Percentiles rank a stretch among this genome's conserved stretches.
Evolutionary conservation across 306 rosid genomes (phyloP).

Genomic region (Canavalia ensiformis): DNA sequence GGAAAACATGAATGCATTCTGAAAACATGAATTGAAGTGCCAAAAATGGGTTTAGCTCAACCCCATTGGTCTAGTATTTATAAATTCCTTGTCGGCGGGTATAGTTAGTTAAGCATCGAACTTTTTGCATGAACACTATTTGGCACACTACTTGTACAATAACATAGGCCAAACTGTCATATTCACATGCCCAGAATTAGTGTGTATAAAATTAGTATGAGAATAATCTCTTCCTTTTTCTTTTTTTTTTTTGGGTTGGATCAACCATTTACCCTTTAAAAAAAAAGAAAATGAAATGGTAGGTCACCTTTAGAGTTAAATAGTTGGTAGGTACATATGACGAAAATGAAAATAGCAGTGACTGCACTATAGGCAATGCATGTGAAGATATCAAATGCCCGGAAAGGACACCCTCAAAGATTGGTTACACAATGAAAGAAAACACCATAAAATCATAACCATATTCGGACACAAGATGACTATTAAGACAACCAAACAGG

Average conservation of each 20-base stretch:
- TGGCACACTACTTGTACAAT: background rate
- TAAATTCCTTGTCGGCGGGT: background rate
- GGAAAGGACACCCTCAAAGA: background rate
- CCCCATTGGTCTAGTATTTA: too few species aligned
- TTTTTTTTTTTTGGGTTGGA: background rate
- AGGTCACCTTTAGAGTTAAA: conserved; percentile 9
- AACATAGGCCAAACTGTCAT: background rate
- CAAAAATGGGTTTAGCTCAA: too few species aligned
- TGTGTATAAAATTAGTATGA: background rate
- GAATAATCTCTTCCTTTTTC: background rate
- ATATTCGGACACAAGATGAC: background rate
- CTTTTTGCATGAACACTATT: background rate
- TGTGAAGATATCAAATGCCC: conserved; percentile 27
- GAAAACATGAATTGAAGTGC: too few species aligned
- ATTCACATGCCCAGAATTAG: background rate
- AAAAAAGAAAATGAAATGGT: background rate
- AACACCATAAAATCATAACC: conserved; percentile 3
- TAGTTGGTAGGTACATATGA: background rate
- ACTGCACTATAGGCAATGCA: conserved; percentile 24
- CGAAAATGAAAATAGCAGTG: conserved; percentile 20
- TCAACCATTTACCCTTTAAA: background rate
- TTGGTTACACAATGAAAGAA: background rate
- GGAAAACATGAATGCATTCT: too few species aligned
- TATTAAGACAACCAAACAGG: conserved; percentile 8
- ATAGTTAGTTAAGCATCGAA: background rate